Evolutionary conservation across 306 rosid genomes (phyloP), one percentile per base, ranked within the genome.

Genomic region (Cucumis hystrix): DNA sequence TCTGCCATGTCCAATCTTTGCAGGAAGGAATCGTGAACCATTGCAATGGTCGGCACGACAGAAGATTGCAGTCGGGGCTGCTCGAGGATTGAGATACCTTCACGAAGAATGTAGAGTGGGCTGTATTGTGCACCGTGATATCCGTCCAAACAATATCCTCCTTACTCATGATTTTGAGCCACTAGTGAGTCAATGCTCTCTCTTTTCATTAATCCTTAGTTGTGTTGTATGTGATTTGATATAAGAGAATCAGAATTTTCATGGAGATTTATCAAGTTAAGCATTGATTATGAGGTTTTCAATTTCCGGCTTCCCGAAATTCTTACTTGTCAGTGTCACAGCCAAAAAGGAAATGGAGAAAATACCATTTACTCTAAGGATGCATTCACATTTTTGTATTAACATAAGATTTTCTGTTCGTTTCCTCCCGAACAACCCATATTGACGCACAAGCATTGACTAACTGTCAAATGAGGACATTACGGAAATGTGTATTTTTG

Each of bases 31-130:
- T 76, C 61, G 77, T 74, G 54, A 78, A 55, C 86, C 83, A 1
- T 64, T 95, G 80, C 87, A 87, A 86, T 95, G 99, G 99, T 77
- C 85, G 61, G 97, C 96, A 28, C 79, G 99, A 57, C 96, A 89
- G 78, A 92, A 85, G 69, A 87, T 90, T 40, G 96, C 97, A 33
- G 92, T 95, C 12, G 97, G 99, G 82, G 99, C 99, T 55, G 96
- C 99, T 52, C 91, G 97, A 64, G 99, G 99, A 77, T 86, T 95
- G 87, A 89, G 99, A 82, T 95, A 95, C 86, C 97, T 95, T 72
- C 99, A 95, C 12, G 99, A 95, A 85, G 99, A 95, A 88, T 95
- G 99, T 75, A 87, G 99, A 82, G 99, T 95, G 73, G 99, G 99
- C n/a, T 95, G 99, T 77, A 95, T 95, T 78, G 95, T 95, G 78